Conservation (phyloP, 2,329 filamentous ascomycete genomes). For the Thermochaetoides dissita region DNA sequence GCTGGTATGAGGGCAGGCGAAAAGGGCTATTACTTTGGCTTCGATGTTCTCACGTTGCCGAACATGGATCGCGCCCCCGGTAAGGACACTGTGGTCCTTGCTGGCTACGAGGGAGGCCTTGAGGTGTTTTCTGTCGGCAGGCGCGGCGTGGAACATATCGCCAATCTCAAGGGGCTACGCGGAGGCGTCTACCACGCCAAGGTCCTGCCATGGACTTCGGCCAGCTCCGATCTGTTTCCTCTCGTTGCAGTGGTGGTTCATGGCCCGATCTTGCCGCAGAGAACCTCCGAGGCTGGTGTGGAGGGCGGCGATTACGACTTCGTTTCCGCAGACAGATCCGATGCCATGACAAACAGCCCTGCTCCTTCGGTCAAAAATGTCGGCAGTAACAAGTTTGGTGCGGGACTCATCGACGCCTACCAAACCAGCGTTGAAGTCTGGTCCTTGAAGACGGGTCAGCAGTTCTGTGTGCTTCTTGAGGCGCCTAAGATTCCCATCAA, state of each 20-base stretch:
- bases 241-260: constrained; percentile 70
- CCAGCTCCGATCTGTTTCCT: constrained; percentile 44
- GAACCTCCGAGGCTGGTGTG: constrained; percentile 21
- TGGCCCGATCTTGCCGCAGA: constrained; percentile 48
- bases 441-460: constrained; percentile 61
- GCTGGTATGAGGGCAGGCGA: constrained; percentile 49
- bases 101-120: constrained; percentile 68
- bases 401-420: constrained; percentile 42
- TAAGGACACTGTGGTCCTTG: constrained; percentile 53
- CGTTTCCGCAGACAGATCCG: constrained; percentile 26
- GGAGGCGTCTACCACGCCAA: constrained; percentile 74
- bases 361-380: constrained; percentile 17
- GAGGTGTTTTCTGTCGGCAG: constrained; percentile 63
- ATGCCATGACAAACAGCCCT: constrained; percentile 26
- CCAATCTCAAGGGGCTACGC: constrained; percentile 59
- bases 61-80: constrained; percentile 23
- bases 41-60: constrained; percentile 53
- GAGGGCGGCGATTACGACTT: constrained; percentile 23
- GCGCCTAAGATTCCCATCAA: constrained; percentile 49
- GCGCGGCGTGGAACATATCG: constrained; percentile 54
- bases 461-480: constrained; percentile 59
- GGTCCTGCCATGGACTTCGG: constrained; percentile 56
- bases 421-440: constrained; percentile 85
- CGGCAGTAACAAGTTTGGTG: constrained; percentile 23
- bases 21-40: constrained; percentile 64